Evolutionary conservation across 2,329 filamentous ascomycete genomes (phyloP).

Genomic region (Didymella pinodella): DNA sequence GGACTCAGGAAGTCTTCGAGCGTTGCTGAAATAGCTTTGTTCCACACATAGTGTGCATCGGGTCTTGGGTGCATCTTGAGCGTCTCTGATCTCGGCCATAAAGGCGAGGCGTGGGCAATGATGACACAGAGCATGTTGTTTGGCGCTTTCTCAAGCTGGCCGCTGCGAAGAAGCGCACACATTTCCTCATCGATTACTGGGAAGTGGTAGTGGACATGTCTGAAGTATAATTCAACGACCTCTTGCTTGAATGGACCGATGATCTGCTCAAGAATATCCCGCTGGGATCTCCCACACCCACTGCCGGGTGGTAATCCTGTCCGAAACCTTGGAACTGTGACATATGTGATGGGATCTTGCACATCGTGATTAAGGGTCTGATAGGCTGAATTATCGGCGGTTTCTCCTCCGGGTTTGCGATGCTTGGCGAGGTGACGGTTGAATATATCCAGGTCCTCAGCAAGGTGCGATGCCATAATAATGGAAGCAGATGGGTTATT

Average conservation of each 20-base stretch:
- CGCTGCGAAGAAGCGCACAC: slow-evolving; percentile 45
- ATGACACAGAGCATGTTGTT: slow-evolving; percentile 52
- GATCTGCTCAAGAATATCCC: slow-evolving; percentile 54
- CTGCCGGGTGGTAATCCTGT: slow-evolving; percentile 52
- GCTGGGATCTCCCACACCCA: slow-evolving; percentile 49
- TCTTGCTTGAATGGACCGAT: slow-evolving; percentile 50
- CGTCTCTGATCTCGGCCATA: slow-evolving; percentile 49
- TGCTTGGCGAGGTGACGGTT: slow-evolving; percentile 51
- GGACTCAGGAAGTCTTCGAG: slow-evolving; percentile 56
- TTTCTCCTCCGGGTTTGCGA: slow-evolving; percentile 32
- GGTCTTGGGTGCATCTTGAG: slow-evolving; percentile 50
- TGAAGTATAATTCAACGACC: slow-evolving; percentile 58
- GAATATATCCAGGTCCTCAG: slow-evolving; percentile 53
- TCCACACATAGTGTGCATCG: slow-evolving; percentile 52
- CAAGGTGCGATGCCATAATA: slow-evolving; percentile 52
- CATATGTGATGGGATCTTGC: slow-evolving; percentile 52
- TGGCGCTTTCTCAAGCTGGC: slow-evolving; percentile 46
- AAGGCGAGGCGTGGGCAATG: slow-evolving; percentile 49
- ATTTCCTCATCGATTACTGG: slow-evolving; percentile 52
- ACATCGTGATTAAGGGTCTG: slow-evolving; percentile 59
- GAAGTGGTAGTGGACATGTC: slow-evolving; percentile 48
- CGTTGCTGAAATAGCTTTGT: slow-evolving; percentile 52
- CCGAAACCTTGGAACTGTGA: slow-evolving; percentile 60
- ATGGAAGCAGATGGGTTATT: slow-evolving; percentile 49
- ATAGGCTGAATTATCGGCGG: slow-evolving; percentile 52